Percentiles rank a stretch among this genome's conserved stretches.
Conservation (phyloP, 257 asterid species). For the Ehretia macrophylla region DNA sequence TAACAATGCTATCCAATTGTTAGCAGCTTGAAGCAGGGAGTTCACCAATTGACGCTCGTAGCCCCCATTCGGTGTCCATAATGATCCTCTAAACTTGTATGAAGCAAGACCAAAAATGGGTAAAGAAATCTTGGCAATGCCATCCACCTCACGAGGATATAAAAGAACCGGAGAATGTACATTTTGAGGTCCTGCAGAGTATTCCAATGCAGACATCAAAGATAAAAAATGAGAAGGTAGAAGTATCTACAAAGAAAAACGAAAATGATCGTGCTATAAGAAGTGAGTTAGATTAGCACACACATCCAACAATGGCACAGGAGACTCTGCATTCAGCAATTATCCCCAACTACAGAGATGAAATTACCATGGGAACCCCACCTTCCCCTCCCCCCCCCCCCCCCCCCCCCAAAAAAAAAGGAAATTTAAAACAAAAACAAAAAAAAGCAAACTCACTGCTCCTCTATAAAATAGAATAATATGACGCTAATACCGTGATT, state of each 20-base stretch:
- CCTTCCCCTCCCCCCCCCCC: too few species aligned
- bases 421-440: too few species aligned
- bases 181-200: slow-evolving; percentile 49
- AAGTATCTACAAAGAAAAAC: neutral
- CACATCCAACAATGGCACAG: neutral
- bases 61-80: slow-evolving; percentile 68
- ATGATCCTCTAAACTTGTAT: slow-evolving; percentile 61
- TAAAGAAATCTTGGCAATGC: slow-evolving; percentile 49
- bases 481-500: too few species aligned
- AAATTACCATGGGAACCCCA: too few species aligned
- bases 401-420: too few species aligned
- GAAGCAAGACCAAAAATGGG: slow-evolving; percentile 87
- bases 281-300: neutral
- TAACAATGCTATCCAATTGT: slow-evolving; percentile 47
- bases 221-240: neutral
- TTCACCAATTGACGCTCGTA: slow-evolving; percentile 46
- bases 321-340: too few species aligned
- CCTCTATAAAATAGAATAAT: too few species aligned
- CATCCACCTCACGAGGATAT: slow-evolving; percentile 47
- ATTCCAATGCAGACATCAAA: neutral
- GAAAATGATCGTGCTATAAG: too few species aligned
- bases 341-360: too few species aligned
- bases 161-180: slow-evolving; percentile 37
- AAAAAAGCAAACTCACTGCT: too few species aligned
- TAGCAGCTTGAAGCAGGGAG: slow-evolving; percentile 66